Percentiles rank a stretch among this genome's conserved stretches.
These are phyloP conservation scores for Pichia cabralensis DNA, from an alignment of 805 yeast genomes.

Conservation along the genomic window DNA sequence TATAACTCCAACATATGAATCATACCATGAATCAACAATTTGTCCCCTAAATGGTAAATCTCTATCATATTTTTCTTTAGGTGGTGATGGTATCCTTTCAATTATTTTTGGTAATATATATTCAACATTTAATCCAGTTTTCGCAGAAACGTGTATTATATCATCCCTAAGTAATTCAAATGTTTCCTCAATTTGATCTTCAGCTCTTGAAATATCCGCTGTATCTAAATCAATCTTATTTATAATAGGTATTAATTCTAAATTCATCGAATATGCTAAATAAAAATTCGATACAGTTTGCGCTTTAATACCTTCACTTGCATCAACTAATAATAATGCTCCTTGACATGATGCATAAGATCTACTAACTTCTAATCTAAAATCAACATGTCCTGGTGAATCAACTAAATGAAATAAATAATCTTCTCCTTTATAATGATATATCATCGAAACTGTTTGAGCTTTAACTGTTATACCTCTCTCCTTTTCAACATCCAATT, in stretches of 20 bases:
- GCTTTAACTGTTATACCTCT: constrained; percentile 96
- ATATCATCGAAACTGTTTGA: constrained; percentile 92
- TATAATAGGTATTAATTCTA: constrained; percentile 77
- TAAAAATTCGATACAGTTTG: constrained; percentile 97
- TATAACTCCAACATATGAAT: constrained; percentile 84
- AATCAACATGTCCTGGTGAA: constrained; percentile 97
- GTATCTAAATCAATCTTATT: constrained; percentile 86
- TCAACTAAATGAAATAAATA: constrained; percentile 86
- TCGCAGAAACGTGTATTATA: constrained; percentile 81
- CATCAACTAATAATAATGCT: constrained; percentile 83
- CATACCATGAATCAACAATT: constrained; percentile 97
- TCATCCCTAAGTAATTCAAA: constrained; percentile 72
- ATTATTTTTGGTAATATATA: constrained; percentile 73
- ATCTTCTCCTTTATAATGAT: constrained; percentile 55
- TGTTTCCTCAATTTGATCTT: constrained; percentile 74
- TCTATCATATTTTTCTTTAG: constrained; percentile 33
- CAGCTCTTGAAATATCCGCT: constrained; percentile 73
- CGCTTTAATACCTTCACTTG: constrained; percentile 94
- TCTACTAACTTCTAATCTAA: constrained; percentile 84
- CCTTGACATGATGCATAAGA: constrained; percentile 97
- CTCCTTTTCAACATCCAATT: constrained; percentile 89
- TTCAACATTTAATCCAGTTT: constrained; percentile 77
- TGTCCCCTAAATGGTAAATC: constrained; percentile 56
- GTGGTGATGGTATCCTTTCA: constrained; percentile 54
- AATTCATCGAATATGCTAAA: constrained; percentile 76